Percentiles rank a stretch among this genome's conserved stretches.
These are phyloP conservation scores for Teunomyces funiuensis DNA, from an alignment of 805 yeast species.

Conservation along the genomic window DNA sequence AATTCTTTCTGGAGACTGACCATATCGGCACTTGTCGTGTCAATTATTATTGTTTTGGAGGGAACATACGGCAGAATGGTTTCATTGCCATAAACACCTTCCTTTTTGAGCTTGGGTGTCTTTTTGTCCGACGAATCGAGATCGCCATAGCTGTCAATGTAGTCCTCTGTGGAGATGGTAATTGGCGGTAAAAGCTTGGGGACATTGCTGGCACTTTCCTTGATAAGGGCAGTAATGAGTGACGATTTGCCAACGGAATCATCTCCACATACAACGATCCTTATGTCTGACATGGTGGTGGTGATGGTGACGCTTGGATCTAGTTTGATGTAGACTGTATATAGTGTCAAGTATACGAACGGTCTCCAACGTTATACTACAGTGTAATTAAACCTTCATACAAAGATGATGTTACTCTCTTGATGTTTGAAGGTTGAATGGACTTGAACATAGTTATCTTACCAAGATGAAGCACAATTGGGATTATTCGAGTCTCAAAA, in stretches of 20 bases:
- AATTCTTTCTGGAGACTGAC: conserved; percentile 65
- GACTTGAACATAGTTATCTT: too few relatives aligned
- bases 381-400: too few relatives aligned
- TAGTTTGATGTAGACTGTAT: not conserved
- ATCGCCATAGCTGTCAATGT: conserved; percentile 44
- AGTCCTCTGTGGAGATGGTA: conserved; percentile 66
- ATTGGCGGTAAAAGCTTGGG: conserved; percentile 81
- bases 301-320: not conserved
- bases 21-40: conserved; percentile 72
- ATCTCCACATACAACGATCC: conserved; percentile 93
- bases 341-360: too few relatives aligned
- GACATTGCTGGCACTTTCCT: conserved; percentile 55
- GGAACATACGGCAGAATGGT: conserved; percentile 34
- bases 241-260: conserved; percentile 87
- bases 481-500: too few relatives aligned
- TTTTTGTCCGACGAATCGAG: conserved; percentile 2
- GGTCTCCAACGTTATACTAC: too few relatives aligned
- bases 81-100: conserved; percentile 1
- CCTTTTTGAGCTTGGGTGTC: conserved; percentile 4
- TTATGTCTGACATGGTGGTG: conserved; percentile 30
- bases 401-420: too few relatives aligned
- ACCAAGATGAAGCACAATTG: too few relatives aligned
- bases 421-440: too few relatives aligned
- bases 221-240: conserved; percentile 74
- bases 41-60: conserved; percentile 67